Evolutionary conservation across 352 stramenopile species (phyloP).

Genomic region (Pythium pectinolyticum): DNA sequence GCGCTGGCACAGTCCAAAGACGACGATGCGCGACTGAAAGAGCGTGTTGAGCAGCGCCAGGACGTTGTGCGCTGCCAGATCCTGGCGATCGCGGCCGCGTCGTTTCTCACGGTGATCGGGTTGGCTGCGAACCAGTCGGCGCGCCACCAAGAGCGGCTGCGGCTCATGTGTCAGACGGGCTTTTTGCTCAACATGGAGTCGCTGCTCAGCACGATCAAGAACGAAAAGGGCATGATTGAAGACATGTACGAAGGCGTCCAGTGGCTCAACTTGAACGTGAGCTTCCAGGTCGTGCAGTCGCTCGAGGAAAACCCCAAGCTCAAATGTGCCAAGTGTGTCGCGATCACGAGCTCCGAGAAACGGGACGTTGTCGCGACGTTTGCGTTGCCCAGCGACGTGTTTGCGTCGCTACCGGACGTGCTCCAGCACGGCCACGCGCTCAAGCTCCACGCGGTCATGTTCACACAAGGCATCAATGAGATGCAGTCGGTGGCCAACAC

Average conservation of each 20-base stretch:
- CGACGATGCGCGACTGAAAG: slow-evolving; percentile 53
- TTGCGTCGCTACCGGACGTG: slow-evolving; percentile 53
- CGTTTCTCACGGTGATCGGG: slow-evolving; percentile 71
- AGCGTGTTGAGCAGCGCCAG: slow-evolving; percentile 77
- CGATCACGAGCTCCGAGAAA: slow-evolving; percentile 52
- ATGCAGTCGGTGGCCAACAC: slow-evolving; percentile 92
- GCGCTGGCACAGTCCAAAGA: slow-evolving; percentile 44
- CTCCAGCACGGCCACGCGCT: slow-evolving; percentile 67
- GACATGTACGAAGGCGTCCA: slow-evolving; percentile 87
- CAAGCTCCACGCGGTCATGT: slow-evolving; percentile 79
- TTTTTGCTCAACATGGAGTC: slow-evolving; percentile 94
- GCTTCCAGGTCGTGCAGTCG: slow-evolving; percentile 73
- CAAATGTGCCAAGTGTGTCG: slow-evolving; percentile 76
- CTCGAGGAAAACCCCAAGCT: slow-evolving; percentile 47
- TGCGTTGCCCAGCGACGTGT: slow-evolving; percentile 56
- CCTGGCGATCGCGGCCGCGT: slow-evolving; percentile 65
- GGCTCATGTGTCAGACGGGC: slow-evolving; percentile 67
- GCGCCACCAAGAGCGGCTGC: slow-evolving; percentile 54
- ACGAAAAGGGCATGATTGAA: slow-evolving; percentile 96
- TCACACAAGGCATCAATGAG: slow-evolving; percentile 93
- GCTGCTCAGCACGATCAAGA: slow-evolving; percentile 91
- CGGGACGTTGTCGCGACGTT: slow-evolving; percentile 73
- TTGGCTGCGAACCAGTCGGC: slow-evolving; percentile 60
- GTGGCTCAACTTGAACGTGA: slow-evolving; percentile 81
- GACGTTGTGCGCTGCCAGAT: slow-evolving; percentile 81